Base-by-base conservation (phyloP, 176 grass and related monocot species). In the Areca catechu region DNA sequence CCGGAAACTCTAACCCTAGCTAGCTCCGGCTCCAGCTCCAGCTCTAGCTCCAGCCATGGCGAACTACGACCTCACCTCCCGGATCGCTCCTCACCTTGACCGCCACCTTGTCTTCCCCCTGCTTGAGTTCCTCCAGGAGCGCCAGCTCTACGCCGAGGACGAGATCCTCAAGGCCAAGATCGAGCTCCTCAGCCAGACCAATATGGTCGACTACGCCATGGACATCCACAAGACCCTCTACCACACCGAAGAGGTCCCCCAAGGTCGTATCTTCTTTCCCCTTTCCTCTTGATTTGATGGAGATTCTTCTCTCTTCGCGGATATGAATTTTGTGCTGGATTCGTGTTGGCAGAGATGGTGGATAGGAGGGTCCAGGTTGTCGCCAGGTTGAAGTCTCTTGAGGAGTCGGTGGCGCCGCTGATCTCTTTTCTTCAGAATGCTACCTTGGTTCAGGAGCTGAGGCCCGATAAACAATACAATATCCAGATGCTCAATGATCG, bases 161-260 rank as follows among this genome's bases (percentile, higher is more conserved):
- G 80, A 91, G 77, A 85, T 97, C 66, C 86, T 86, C 15, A 78
- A 85, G 78, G 86, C 75, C 30, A 97, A 97, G 80, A 88, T 97
- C 72, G 65, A 75, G 34, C 86, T 97, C 52, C 86, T 97, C 75
- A 72, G 78, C 75, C 82, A 89, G 64, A 92, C 93, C 24, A 97
- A 92, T 69, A 97, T 97, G 93, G 87, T 97, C 28, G 93, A 92
- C 61, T 92, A 97, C 61, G 87, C 93, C 65, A 92, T 97, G 87
- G 93, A 97, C 71, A 92, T 92, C 63, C 87, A 91, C 69, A 97
- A 85, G 79, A 82, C 87, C 18, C 93, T 91, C 51, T 78, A 91
- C 55, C 80, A 72, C 20, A 88, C 93, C 28, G 87, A 85, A 2
- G 83, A 97, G 16, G 93, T 91, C 49, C 93, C 93, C 19, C 80